Conservation (phyloP, 441 rosid species). For the Raphanus hybrid region DNA sequence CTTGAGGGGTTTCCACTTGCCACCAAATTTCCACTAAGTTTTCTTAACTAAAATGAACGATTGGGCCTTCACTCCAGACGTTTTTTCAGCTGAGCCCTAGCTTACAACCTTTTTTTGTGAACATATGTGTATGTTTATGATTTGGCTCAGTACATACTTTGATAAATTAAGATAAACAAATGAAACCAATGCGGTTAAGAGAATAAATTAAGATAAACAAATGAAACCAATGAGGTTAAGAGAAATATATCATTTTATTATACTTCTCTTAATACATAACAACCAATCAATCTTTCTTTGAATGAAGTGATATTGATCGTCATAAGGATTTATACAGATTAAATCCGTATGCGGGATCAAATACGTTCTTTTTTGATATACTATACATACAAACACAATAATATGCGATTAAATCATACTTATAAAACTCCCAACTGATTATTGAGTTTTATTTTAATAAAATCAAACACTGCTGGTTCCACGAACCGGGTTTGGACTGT, state of each 20-base stretch:
- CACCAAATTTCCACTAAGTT: not conserved
- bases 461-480: conserved; percentile 55
- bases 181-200: not conserved
- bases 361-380: not conserved
- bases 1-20: not conserved
- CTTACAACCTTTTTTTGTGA: too few relatives aligned
- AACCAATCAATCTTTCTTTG: conserved; percentile 20
- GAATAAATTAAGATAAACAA: not conserved
- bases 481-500: conserved; percentile 26
- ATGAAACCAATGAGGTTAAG: not conserved
- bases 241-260: conserved; percentile 30
- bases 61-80: not conserved
- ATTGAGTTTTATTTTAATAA: not conserved
- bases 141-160: not conserved
- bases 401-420: conserved; percentile 19
- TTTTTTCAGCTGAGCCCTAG: too few relatives aligned
- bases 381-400: conserved; percentile 41
- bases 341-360: conserved; percentile 31
- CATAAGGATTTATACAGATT: conserved; percentile 29
- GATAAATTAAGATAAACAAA: not conserved
- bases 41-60: not conserved
- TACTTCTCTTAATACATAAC: conserved; percentile 24
- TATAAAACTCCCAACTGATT: conserved; percentile 1
- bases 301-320: conserved; percentile 25
- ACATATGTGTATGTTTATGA: not conserved